Conservation (phyloP, 73 alveolate genomes). For the Paramecium sonneborni region DNA sequence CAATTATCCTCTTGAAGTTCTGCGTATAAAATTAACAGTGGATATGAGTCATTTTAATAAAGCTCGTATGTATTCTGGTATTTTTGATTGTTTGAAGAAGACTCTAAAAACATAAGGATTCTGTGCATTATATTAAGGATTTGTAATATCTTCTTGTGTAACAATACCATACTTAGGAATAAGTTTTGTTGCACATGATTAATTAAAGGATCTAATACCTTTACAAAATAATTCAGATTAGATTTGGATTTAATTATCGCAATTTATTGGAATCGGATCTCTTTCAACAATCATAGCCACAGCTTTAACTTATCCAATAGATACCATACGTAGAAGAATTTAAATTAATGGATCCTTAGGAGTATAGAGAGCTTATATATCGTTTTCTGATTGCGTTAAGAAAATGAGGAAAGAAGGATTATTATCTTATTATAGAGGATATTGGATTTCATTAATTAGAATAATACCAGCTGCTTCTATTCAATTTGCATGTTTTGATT, state of each 20-base stretch:
- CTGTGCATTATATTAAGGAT: constrained; percentile 7
- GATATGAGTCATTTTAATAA: constrained; percentile 35
- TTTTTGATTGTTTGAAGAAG: constrained; percentile 17
- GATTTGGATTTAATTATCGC: not conserved
- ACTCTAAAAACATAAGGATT: constrained; percentile 23
- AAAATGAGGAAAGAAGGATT: constrained; percentile 17
- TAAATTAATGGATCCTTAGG: constrained; percentile 19
- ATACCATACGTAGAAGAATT: constrained; percentile 18
- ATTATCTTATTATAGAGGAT: constrained; percentile 17
- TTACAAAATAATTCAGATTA: not conserved
- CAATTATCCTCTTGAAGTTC: constrained; percentile 24
- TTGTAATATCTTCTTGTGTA: not conserved
- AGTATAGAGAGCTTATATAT: not conserved
- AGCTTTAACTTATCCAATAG: constrained; percentile 21
- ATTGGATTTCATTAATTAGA: not conserved
- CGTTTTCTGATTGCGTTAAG: not conserved
- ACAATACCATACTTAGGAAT: not conserved
- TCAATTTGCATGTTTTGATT: constrained; percentile 31
- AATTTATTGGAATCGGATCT: constrained; percentile 13
- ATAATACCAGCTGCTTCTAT: not conserved
- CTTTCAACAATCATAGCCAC: not conserved
- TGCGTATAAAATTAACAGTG: constrained; percentile 3
- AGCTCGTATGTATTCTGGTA: not conserved
- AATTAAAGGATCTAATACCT: not conserved
- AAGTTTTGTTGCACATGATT: not conserved